Percentiles rank a stretch among this genome's conserved stretches.
Evolutionary conservation across 352 stramenopile species (phyloP).

Genomic region (Poterioochromonas sp.): DNA sequence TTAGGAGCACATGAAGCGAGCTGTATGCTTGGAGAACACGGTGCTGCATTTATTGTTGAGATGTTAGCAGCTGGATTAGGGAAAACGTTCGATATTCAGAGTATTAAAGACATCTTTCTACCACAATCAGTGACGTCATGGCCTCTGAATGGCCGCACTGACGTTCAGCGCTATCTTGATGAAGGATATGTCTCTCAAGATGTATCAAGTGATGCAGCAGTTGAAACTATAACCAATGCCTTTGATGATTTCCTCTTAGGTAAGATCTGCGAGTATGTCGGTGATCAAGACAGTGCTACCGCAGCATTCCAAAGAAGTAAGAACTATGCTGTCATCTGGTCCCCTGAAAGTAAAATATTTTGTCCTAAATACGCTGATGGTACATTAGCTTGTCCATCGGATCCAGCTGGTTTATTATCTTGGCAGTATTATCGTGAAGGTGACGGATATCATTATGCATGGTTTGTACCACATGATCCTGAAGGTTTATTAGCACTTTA

Average conservation of each 20-base stretch:
- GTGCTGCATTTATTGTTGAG: background rate
- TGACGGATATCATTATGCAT: constrained; percentile 6
- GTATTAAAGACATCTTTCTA: background rate
- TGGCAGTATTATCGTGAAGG: constrained; percentile 12
- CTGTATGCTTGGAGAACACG: constrained; percentile 14
- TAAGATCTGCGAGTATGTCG: background rate
- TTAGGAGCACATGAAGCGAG: background rate
- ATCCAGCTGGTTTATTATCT: background rate
- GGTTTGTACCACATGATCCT: constrained; percentile 12
- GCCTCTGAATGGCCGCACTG: background rate
- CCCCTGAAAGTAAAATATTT: background rate
- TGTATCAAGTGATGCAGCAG: background rate
- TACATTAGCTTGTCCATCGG: background rate
- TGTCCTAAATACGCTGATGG: constrained; percentile 2
- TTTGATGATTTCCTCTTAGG: constrained; percentile 26
- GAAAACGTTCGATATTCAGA: background rate
- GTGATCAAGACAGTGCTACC: background rate
- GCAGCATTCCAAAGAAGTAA: background rate
- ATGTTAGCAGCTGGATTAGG: background rate
- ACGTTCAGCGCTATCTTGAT: constrained; percentile 1
- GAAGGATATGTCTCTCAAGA: constrained; percentile 25
- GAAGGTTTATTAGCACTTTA: constrained; percentile 12
- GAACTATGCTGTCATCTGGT: constrained; percentile 25
- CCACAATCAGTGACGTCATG: background rate
- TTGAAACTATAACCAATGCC: background rate